phyloP scores from a whole-genome alignment of 2,329 filamentous ascomycete species.

The Botrytis deweyae region DNA sequence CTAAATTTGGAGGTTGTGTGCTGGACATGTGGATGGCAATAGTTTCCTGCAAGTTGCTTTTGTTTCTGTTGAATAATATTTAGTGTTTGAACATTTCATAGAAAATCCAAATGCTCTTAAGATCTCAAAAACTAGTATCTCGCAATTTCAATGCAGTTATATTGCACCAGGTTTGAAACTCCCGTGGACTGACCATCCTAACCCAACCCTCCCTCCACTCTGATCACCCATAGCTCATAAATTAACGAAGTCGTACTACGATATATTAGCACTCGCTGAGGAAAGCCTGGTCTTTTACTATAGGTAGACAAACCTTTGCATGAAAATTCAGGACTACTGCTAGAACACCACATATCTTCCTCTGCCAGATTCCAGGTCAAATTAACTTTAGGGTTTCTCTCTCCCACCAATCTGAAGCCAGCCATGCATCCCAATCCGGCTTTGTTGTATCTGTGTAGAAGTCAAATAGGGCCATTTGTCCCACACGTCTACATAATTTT shows the following conservation, averaged over 20 bases:
- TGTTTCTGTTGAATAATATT: background rate
- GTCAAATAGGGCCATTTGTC: background rate
- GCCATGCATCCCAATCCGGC: background rate
- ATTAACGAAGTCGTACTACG: accelerated
- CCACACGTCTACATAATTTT: background rate
- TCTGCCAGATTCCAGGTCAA: background rate
- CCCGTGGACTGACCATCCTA: background rate
- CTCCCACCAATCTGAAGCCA: background rate
- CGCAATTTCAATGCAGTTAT: background rate
- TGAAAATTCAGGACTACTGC: background rate
- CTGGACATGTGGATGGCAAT: background rate
- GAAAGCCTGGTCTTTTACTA: too few relatives aligned
- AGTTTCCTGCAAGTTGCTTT: background rate
- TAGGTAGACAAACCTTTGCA: too few relatives aligned
- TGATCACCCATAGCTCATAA: background rate
- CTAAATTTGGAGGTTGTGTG: background rate
- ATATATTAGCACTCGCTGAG: background rate
- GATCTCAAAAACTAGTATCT: background rate
- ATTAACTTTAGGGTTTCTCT: background rate
- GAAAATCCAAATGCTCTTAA: background rate
- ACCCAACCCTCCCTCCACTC: background rate
- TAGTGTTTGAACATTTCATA: background rate
- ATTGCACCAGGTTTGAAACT: background rate
- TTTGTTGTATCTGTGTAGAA: background rate
- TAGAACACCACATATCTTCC: background rate